Conservation (phyloP, 2,329 filamentous ascomycete species). For the Diaporthe australafricana region DNA sequence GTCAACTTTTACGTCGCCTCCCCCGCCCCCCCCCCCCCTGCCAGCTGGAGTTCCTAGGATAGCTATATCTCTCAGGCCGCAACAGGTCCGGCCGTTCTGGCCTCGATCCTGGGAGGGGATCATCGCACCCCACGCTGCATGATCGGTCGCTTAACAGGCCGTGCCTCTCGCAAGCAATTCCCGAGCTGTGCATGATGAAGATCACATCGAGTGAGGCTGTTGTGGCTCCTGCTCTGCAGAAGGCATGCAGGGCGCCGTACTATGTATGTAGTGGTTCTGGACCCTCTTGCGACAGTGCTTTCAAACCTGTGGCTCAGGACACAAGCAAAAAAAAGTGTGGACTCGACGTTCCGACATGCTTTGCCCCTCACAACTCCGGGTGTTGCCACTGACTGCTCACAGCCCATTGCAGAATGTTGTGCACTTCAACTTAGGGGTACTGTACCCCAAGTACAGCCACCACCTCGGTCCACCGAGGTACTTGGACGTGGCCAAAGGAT, state of each 20-base stretch:
- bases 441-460: not conserved
- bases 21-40: no score
- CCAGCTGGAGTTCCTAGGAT: no score
- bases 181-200: not conserved
- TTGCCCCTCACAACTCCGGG: not conserved
- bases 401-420: not conserved
- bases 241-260: not conserved
- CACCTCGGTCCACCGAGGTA: not conserved
- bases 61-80: not conserved
- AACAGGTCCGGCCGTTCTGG: not conserved
- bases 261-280: not conserved
- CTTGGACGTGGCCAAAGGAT: not conserved
- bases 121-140: not conserved
- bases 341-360: not conserved
- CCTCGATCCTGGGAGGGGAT: not conserved
- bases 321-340: no score
- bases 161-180: not conserved
- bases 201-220: conserved; percentile 12
- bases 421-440: no score
- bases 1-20: not conserved
- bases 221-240: not conserved
- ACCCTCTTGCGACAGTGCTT: not conserved
- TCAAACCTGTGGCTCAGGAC: not conserved
- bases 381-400: not conserved
- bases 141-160: not conserved